Percentiles rank a stretch among this genome's conserved stretches.
Evolutionary conservation across 768 basidiomycete species (phyloP).

Genomic region (Pleurotus pulmonarius): DNA sequence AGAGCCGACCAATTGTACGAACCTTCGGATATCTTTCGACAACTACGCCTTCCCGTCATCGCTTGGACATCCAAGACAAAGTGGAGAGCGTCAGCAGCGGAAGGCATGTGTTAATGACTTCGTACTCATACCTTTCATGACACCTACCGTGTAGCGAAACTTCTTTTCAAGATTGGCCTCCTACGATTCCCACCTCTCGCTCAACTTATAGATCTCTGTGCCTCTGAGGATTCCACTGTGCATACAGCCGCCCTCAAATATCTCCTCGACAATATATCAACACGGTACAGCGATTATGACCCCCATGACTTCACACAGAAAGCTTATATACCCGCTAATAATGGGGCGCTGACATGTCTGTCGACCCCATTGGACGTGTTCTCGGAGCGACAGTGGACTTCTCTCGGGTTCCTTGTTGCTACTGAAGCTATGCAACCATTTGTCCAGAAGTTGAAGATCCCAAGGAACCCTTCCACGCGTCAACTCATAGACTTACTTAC

Average conservation of each 20-base stretch:
- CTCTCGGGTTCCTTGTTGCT: conserved; percentile 74
- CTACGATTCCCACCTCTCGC: conserved; percentile 65
- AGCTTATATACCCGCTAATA: conserved; percentile 76
- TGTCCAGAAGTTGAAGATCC: conserved; percentile 63
- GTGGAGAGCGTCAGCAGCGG: conserved; percentile 82
- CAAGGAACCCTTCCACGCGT: conserved; percentile 61
- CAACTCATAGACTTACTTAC: conserved; percentile 57
- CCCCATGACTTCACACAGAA: conserved; percentile 51
- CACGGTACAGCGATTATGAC: conserved; percentile 58
- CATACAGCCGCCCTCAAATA: conserved; percentile 74
- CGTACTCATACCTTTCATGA: background rate
- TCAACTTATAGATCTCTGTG: conserved; percentile 64
- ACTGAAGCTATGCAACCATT: conserved; percentile 49
- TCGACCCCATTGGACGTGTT: conserved; percentile 72
- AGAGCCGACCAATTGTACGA: conserved; percentile 82
- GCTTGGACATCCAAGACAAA: conserved; percentile 81
- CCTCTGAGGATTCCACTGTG: conserved; percentile 44
- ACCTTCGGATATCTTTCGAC: conserved; percentile 67
- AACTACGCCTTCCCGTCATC: conserved; percentile 74
- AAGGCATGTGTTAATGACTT: conserved; percentile 51
- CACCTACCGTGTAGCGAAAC: conserved; percentile 54
- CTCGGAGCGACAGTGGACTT: conserved; percentile 59
- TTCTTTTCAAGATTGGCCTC: conserved; percentile 71
- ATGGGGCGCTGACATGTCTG: conserved; percentile 46
- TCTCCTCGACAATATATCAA: conserved; percentile 68